A percentile compares a stretch with the other conserved stretches of the same genome.
Evolutionary conservation across 768 basidiomycete genomes (phyloP).

Genomic region (Postia placenta): DNA sequence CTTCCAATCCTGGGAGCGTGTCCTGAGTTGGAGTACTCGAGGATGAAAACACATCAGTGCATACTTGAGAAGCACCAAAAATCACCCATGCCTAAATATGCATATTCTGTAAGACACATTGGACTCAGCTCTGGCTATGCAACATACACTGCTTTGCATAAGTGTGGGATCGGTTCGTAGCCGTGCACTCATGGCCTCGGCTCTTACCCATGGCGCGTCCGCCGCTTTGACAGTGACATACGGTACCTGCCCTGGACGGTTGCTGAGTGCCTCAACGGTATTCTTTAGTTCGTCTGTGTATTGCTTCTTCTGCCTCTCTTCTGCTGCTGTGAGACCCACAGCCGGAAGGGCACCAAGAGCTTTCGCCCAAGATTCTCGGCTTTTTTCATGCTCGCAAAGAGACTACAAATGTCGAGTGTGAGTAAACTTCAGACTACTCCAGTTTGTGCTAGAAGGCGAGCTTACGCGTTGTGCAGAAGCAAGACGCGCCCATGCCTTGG

Average conservation of each 20-base stretch:
- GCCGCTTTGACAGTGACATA: not conserved
- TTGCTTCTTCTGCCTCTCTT: constrained; percentile 2
- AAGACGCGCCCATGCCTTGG: constrained; percentile 3
- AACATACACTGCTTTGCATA: constrained; percentile 6
- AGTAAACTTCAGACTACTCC: too few relatives aligned
- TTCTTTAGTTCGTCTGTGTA: not conserved
- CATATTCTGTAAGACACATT: not conserved
- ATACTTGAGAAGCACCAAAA: not conserved
- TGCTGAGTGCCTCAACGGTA: constrained; percentile 1
- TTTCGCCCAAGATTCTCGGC: not conserved
- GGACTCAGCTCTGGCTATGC: not conserved
- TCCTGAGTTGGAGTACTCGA: not conserved
- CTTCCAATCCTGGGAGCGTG: not conserved
- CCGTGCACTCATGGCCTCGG: not conserved
- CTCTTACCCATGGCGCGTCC: constrained; percentile 1
- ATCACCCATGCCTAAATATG: not conserved
- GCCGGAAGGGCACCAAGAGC: not conserved
- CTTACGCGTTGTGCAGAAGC: too few relatives aligned
- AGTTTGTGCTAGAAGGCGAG: too few relatives aligned
- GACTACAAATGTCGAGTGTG: not conserved
- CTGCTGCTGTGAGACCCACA: not conserved
- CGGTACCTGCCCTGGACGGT: constrained; percentile 1
- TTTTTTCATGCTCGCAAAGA: not conserved
- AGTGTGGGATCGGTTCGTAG: not conserved
- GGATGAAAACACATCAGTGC: not conserved